Conservation (phyloP, 805 yeast species). For the Zygotorulaspora florentina region DNA sequence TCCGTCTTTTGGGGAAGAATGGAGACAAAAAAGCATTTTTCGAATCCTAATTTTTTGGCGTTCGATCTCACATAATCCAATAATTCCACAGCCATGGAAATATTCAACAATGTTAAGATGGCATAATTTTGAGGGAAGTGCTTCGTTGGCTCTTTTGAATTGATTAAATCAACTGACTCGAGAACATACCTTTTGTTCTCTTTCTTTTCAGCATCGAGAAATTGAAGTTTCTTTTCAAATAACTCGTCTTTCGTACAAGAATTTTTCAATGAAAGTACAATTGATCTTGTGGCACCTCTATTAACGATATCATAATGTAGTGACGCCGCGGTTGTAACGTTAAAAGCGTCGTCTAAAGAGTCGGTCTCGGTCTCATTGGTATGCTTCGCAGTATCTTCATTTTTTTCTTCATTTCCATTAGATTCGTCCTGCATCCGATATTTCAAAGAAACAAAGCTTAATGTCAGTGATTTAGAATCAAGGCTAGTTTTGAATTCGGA, state of each 20-base stretch:
- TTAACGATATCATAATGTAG: constrained; percentile 21
- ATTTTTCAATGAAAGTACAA: constrained; percentile 21
- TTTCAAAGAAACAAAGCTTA: constrained; percentile 35
- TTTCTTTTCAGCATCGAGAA: constrained; percentile 9
- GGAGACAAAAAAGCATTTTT: constrained; percentile 19
- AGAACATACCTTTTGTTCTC: constrained; percentile 26
- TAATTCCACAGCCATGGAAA: constrained; percentile 28
- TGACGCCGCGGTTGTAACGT: constrained; percentile 10
- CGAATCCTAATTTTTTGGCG: constrained; percentile 7
- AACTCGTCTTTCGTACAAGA: constrained; percentile 11
- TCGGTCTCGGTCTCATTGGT: constrained; percentile 32
- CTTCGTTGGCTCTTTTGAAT: constrained; percentile 15
- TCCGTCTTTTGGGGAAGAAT: constrained; percentile 6
- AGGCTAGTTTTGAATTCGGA: constrained; percentile 36
- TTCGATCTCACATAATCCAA: constrained; percentile 18
- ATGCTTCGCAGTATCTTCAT: not conserved
- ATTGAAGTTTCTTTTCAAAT: constrained; percentile 13
- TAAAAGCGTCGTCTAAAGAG: constrained; percentile 5
- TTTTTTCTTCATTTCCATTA: constrained; percentile 2
- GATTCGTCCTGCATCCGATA: constrained; percentile 30
- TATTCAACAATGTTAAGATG: constrained; percentile 26
- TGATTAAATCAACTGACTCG: constrained; percentile 26
- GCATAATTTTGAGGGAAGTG: constrained; percentile 23
- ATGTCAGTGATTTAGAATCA: constrained; percentile 38
- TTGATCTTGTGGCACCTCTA: constrained; percentile 30